These are phyloP conservation scores for Phycomyces blakesleeanus DNA, from an alignment of 192 early-diverging fungal species.

Conservation along the genomic window DNA sequence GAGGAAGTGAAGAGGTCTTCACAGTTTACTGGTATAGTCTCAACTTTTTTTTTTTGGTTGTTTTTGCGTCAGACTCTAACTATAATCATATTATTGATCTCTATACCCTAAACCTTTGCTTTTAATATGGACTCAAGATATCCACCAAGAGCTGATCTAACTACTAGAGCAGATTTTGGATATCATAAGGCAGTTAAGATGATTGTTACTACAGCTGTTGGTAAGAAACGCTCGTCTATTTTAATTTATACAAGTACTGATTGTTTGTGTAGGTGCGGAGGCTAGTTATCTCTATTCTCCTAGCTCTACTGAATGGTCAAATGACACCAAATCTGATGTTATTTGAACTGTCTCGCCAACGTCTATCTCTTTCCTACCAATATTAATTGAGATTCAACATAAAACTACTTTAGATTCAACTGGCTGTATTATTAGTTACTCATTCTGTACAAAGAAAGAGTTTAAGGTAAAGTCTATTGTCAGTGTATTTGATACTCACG, in stretches of 20 bases:
- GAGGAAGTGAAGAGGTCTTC: too few species aligned
- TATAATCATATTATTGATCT: neutral
- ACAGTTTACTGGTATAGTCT: too few species aligned
- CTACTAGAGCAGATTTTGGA: conserved; percentile 1
- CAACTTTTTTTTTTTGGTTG: too few species aligned
- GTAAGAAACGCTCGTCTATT: conserved; percentile 7
- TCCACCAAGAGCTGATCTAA: conserved; percentile 11
- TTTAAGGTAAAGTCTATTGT: conserved; percentile 8
- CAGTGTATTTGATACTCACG: conserved; percentile 1
- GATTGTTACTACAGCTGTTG: conserved; percentile 3
- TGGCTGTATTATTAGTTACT: conserved; percentile 5
- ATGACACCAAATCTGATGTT: conserved; percentile 10
- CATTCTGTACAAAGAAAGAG: conserved; percentile 3
- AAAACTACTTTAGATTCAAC: conserved; percentile 8
- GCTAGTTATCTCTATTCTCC: conserved; percentile 4
- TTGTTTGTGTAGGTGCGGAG: neutral
- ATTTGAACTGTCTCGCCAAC: neutral
- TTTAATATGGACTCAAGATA: conserved; percentile 6
- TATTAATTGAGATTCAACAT: conserved; percentile 8
- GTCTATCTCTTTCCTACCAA: conserved; percentile 1
- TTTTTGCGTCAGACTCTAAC: too few species aligned
- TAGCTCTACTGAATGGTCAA: conserved; percentile 5
- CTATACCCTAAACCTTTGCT: conserved; percentile 5
- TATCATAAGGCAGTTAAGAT: conserved; percentile 2
- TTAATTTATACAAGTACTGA: conserved; percentile 10